A percentile compares a stretch with the other conserved stretches of the same genome.
Evolutionary conservation across 148 eudicot species (phyloP).

Genomic region (Amaranthus palmeri): DNA sequence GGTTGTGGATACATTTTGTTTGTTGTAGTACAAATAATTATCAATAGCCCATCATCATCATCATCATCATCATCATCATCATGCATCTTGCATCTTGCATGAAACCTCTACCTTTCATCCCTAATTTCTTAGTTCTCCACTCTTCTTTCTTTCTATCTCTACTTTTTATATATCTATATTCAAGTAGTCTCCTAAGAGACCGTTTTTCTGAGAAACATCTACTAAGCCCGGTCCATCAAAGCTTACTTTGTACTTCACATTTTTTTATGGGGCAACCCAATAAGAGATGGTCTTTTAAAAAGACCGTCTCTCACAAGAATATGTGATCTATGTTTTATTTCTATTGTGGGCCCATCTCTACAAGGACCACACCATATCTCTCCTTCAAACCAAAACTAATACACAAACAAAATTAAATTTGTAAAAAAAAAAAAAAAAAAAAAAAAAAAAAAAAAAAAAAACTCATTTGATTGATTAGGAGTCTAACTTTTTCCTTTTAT

Average conservation of each 20-base stretch:
- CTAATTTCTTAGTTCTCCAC: slow-evolving; percentile 5
- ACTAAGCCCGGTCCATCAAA: too few relatives aligned
- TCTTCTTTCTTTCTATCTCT: slow-evolving; percentile 14
- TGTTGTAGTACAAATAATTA: slow-evolving; percentile 2
- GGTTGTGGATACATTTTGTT: too few relatives aligned
- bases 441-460: too few relatives aligned
- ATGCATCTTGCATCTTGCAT: slow-evolving; percentile 23
- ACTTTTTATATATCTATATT: too few relatives aligned
- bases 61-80: slow-evolving; percentile 14
- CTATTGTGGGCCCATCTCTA: slow-evolving; percentile 2
- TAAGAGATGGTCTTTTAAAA: too few relatives aligned
- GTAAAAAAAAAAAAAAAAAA: not conserved
- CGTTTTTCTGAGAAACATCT: too few relatives aligned
- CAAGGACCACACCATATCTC: slow-evolving; percentile 36
- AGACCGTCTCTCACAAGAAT: too few relatives aligned
- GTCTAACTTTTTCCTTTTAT: slow-evolving; percentile 45
- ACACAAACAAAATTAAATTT: slow-evolving; percentile 15
- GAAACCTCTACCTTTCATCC: slow-evolving; percentile 21
- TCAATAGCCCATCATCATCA: not conserved
- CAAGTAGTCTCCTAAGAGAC: too few relatives aligned
- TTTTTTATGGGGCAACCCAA: slow-evolving; percentile 21
- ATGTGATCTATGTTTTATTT: slow-evolving; percentile 14
- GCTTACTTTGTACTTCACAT: slow-evolving; percentile 23
- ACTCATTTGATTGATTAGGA: not conserved
- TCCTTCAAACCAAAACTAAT: slow-evolving; percentile 24